Conservation (phyloP, 2,329 filamentous ascomycete genomes). For the Aureobasidium sp. region DNA sequence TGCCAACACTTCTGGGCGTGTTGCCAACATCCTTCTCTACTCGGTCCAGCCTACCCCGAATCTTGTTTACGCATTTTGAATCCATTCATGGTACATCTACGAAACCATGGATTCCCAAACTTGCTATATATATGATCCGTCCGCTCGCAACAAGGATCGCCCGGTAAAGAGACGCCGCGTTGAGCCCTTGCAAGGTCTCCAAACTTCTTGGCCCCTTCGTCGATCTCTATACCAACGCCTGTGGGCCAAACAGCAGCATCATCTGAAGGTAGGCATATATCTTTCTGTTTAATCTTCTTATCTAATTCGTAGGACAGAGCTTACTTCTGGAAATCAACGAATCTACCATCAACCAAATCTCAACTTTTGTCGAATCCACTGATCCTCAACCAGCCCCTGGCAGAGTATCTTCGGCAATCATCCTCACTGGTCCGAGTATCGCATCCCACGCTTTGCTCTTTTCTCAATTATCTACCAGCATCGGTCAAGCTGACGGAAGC, state of each 20-base stretch:
- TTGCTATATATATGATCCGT: conserved; percentile 38
- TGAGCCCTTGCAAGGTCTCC: conserved; percentile 22
- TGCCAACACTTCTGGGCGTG: background rate
- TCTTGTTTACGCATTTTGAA: background rate
- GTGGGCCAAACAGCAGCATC: conserved; percentile 56
- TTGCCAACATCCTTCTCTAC: background rate
- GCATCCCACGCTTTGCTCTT: conserved; percentile 68
- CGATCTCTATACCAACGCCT: conserved; percentile 51
- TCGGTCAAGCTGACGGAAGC: conserved; percentile 30
- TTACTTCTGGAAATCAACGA: conserved; percentile 33
- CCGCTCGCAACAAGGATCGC: conserved; percentile 21
- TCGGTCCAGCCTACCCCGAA: background rate
- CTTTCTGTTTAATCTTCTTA: background rate
- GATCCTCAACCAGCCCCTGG: conserved; percentile 19
- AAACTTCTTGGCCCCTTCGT: conserved; percentile 39
- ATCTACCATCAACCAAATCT: conserved; percentile 30
- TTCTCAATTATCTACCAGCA: conserved; percentile 49
- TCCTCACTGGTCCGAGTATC: conserved; percentile 70
- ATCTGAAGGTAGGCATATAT: conserved; percentile 46
- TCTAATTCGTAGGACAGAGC: conserved; percentile 20
- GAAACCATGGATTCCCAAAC: conserved; percentile 39
- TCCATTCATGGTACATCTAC: background rate
- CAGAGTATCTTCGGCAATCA: conserved; percentile 59
- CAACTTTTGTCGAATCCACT: conserved; percentile 24
- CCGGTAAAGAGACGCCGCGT: conserved; percentile 34